Evolutionary conservation across 2,329 filamentous ascomycete genomes (phyloP).

Genomic region (Apiospora saccharicola): DNA sequence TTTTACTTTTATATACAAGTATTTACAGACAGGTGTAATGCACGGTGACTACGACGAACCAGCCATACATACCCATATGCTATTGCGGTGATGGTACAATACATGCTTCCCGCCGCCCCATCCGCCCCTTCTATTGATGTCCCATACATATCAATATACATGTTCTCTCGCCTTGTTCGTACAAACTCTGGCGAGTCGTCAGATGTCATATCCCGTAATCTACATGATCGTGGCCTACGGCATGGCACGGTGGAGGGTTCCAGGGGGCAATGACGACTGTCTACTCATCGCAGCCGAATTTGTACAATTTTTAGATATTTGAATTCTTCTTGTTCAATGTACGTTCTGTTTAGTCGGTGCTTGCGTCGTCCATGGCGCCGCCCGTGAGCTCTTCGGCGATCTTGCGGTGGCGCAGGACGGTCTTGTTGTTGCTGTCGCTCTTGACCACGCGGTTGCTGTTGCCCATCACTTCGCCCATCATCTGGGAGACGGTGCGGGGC

Average conservation of each 20-base stretch:
- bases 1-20: not conserved
- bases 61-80: conserved; percentile 3
- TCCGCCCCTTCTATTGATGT: not conserved
- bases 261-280: not conserved
- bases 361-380: conserved; percentile 55
- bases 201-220: not conserved
- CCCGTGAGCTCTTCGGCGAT: conserved; percentile 67
- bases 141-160: conserved; percentile 3
- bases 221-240: not conserved
- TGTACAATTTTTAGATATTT: not conserved
- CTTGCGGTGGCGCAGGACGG: conserved; percentile 59
- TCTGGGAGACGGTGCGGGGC: conserved; percentile 53
- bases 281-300: not conserved
- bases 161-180: not conserved
- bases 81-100: conserved; percentile 5
- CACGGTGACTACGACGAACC: not conserved
- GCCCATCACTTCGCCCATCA: conserved; percentile 50
- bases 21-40: conserved; percentile 10
- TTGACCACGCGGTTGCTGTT: conserved; percentile 34
- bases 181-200: not conserved
- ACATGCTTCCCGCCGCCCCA: not conserved
- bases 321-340: not conserved
- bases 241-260: not conserved
- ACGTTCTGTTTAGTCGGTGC: not conserved
- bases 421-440: conserved; percentile 52